phyloP scores from a whole-genome alignment of 306 rosid genomes.

The Cicer judaicum region DNA sequence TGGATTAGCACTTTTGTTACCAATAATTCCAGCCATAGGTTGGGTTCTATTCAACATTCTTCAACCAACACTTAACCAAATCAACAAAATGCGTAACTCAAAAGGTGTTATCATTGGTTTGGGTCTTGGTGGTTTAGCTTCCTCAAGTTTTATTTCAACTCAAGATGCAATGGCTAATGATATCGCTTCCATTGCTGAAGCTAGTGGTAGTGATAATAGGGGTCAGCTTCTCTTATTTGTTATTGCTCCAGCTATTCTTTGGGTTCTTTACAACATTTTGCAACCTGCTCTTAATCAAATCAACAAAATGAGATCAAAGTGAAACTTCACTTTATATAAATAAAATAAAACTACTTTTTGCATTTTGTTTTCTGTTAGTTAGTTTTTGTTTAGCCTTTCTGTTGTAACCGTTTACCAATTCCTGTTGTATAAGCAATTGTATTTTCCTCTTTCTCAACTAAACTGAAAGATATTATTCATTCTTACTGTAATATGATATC shows the following conservation, averaged over 20 bases:
- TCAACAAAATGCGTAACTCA: slow-evolving; percentile 69
- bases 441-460: too few species aligned
- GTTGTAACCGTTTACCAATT: too few species aligned
- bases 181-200: slow-evolving; percentile 59
- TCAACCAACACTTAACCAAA: slow-evolving; percentile 91
- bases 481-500: not conserved
- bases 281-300: slow-evolving; percentile 95
- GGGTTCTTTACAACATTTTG: slow-evolving; percentile 87
- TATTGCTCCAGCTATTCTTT: slow-evolving; percentile 76
- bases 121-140: slow-evolving; percentile 71
- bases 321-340: not conserved
- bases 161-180: slow-evolving; percentile 68
- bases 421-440: too few species aligned
- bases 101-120: slow-evolving; percentile 61
- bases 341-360: not conserved
- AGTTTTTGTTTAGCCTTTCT: not conserved
- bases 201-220: slow-evolving; percentile 58
- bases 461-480: too few species aligned
- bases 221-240: slow-evolving; percentile 82
- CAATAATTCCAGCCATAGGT: slow-evolving; percentile 76
- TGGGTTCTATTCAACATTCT: slow-evolving; percentile 94
- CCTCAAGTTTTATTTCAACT: slow-evolving; percentile 55
- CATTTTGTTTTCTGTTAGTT: not conserved
- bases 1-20: slow-evolving; percentile 75
- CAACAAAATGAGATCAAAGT: slow-evolving; percentile 81